Base-by-base conservation (phyloP, 805 yeast genomes). In the Candida xyloterini region DNA sequence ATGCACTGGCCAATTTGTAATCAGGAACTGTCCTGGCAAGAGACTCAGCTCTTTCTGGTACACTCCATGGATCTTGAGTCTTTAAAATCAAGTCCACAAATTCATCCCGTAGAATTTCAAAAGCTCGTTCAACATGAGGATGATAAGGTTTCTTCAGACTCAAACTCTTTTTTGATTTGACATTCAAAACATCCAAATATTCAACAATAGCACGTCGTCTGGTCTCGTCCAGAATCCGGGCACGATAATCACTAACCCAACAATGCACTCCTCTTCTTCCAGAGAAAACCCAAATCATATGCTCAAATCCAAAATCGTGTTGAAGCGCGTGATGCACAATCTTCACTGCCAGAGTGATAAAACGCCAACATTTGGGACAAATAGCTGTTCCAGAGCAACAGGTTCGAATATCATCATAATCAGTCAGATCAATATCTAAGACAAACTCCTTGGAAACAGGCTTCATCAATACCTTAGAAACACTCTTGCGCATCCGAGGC, bases 251-350 rank as follows among this genome's bases (percentile, higher is more conserved):
- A 62, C 95, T 85, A 16, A 93, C 74, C 99, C 99, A 93, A 56
- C 98, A 95, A 71, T 93, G 99, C 11, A 95, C 95, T 62, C 99
- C 99, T 75, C 99, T 85, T 71, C 99, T 84, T 33, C 99, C 99
- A 1, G 96, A 88, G 57, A 87, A 93, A 4, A 91, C 96, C 98
- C 98, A 93, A 35, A 93, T 70, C 57, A 88, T 69, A 61, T 87
- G 81, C 44, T 79, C 67, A 60, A 86, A 90, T 1, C 96, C 98
- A 63, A 93, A 93, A 62, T 91, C 98, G 35, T 87, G 88, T 37
- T 77, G 67, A 37, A 93, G 69, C 0, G 95, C 83, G 1, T 61
- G 56, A 44, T 84, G 86, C 44, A 93, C 66, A 33, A 90, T 77
- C 53, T 79, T 75, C 42, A 89, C 77, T 2, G 97, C 96, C 18